Conservation (phyloP, 169 alveolate genomes). For the Eimeria necatrix region DNA sequence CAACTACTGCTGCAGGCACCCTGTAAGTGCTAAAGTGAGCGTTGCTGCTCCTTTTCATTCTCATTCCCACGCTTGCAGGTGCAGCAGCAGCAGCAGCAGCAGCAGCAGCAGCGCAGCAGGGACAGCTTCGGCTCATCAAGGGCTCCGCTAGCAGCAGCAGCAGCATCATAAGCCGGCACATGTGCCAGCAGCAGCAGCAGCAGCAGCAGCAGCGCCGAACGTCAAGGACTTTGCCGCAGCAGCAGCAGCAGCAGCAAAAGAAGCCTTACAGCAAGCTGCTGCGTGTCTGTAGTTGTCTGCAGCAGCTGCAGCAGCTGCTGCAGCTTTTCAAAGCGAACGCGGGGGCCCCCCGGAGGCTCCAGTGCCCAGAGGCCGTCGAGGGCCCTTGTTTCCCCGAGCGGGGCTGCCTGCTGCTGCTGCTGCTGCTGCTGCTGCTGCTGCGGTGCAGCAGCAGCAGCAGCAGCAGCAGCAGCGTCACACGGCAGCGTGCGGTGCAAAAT, state of each 20-base stretch:
- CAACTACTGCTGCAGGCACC: background rate
- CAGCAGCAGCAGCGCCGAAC: background rate
- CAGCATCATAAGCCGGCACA: background rate
- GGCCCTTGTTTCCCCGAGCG: too few relatives aligned
- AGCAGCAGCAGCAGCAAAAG: background rate
- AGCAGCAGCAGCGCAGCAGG: constrained; percentile 21
- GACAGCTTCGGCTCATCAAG: background rate
- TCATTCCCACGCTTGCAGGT: background rate
- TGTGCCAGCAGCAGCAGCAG: constrained; percentile 13
- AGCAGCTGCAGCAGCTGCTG: background rate
- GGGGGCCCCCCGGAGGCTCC: too few relatives aligned
- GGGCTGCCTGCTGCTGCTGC: constrained; percentile 23
- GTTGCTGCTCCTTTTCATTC: too few relatives aligned
- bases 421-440: constrained; percentile 35
- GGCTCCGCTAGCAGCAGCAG: background rate
- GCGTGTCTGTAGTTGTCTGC: background rate
- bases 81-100: constrained; percentile 7
- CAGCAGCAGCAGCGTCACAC: background rate
- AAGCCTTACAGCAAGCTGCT: constrained; percentile 11
- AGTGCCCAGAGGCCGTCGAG: constrained; percentile 3
- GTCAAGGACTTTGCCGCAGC: background rate
- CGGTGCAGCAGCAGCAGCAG: background rate
- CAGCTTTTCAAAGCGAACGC: background rate
- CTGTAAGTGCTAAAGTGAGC: too few relatives aligned
- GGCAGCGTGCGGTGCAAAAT: constrained; percentile 33